Percentiles rank a stretch among this genome's conserved stretches.
Conservation (phyloP, 1,139 yeast species). For the Pichia norvegensis region DNA sequence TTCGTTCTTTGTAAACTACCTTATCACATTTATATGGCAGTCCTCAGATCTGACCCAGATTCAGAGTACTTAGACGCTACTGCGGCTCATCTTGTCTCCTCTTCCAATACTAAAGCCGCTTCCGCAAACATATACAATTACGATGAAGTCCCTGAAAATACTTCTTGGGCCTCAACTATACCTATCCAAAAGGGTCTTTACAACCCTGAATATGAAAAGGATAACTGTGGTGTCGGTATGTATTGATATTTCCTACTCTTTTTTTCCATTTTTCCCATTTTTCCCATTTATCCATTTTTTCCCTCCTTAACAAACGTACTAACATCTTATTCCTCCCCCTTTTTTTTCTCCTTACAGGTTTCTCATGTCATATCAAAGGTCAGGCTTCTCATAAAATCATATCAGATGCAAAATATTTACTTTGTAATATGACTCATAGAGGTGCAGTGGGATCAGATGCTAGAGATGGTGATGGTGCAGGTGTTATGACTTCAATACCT, state of each 20-base stretch:
- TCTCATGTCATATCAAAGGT: conserved; percentile 92
- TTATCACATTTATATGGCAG: conserved; percentile 8
- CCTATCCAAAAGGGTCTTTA: conserved; percentile 87
- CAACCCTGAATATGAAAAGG: conserved; percentile 90
- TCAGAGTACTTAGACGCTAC: conserved; percentile 5
- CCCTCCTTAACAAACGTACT: no score
- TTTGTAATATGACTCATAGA: conserved; percentile 97
- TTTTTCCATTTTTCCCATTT: not conserved
- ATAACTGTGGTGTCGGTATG: conserved; percentile 89
- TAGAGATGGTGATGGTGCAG: conserved; percentile 98
- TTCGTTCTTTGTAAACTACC: not conserved
- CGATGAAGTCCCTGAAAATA: conserved; percentile 71
- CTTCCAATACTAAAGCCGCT: not conserved
- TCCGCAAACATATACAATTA: conserved; percentile 40
- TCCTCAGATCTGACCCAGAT: conserved; percentile 23
- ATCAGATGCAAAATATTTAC: conserved; percentile 77
- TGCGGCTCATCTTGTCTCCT: not conserved
- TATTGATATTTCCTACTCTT: conserved; percentile 1
- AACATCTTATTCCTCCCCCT: not conserved
- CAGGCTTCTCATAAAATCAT: conserved; percentile 82
- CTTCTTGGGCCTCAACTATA: conserved; percentile 85
- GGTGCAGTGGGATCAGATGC: conserved; percentile 97
- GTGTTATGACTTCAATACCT: conserved; percentile 88
- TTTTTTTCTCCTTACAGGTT: conserved; percentile 33
- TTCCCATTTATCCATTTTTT: not conserved